Conservation (phyloP, 441 rosid species). For the Euphorbia schlechtendalii region DNA sequence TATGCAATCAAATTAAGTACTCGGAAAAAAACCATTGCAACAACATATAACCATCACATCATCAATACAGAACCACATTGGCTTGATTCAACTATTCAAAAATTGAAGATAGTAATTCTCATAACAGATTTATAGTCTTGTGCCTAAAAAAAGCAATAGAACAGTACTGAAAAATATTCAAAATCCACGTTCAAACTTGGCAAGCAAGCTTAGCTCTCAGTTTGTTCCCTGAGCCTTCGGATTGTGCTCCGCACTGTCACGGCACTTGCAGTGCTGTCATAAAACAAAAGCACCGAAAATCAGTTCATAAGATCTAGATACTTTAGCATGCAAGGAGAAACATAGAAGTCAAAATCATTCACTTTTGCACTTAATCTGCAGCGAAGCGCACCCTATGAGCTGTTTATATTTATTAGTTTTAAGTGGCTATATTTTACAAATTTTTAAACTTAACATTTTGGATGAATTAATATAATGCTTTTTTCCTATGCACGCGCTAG, state of each 20-base stretch:
- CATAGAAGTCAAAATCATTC: background rate
- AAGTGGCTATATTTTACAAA: no score
- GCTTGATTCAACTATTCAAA: background rate
- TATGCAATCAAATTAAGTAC: no score
- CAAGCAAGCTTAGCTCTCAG: slow-evolving; percentile 56
- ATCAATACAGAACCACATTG: background rate
- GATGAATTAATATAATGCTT: no score
- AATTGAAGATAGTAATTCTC: slow-evolving; percentile 6
- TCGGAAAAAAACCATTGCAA: no score
- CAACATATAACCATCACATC: background rate
- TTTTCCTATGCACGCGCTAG: no score
- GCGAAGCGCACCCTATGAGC: no score
- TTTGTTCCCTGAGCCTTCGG: slow-evolving; percentile 87
- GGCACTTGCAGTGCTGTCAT: slow-evolving; percentile 72
- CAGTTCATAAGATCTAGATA: background rate
- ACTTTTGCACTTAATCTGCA: no score
- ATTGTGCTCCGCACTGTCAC: slow-evolving; percentile 84
- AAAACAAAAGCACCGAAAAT: background rate
- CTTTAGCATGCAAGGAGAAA: background rate
- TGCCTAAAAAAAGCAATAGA: slow-evolving; percentile 6
- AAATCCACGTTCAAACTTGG: background rate
- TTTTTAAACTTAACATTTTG: no score
- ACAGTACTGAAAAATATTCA: background rate
- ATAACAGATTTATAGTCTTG: slow-evolving; percentile 11
- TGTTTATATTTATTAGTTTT: no score